Evolutionary conservation across 2,329 filamentous ascomycete genomes (phyloP), one percentile per base, ranked within the genome.

Genomic region (Claviceps purpurea): DNA sequence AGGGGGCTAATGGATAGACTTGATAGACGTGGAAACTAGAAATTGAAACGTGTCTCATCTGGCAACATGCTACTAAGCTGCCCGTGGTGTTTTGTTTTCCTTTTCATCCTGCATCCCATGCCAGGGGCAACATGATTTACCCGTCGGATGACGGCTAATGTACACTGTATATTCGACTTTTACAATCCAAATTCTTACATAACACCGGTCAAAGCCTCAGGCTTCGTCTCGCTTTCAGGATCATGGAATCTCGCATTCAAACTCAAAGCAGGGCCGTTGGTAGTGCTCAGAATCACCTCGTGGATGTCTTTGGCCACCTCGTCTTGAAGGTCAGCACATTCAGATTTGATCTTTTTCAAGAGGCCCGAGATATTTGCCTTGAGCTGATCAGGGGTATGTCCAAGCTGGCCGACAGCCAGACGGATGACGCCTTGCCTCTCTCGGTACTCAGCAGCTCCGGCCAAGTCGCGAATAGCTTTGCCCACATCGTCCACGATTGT

Each of bases 401-500:
- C 85, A 64, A 98, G 70, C 70, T 96, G 89, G 5, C 91, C 93
- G 56, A 98, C 79, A n/a, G 89, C 84, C 75, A 97, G 79, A 54
- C 90, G 78, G 52, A 98, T 80, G 34, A 93, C 87, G 16, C 89
- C 93, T 58, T 83, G 69, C 59, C 85, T 78, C 73, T 98, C 93
- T 64, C 89, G 82, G 71, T 95, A 98, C 59, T 90, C 82, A 50
- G 84, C 87, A 51, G 84, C 88, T 56, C 91, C 89, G 14, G 89
- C 81, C 69, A 95, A 82, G 58, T 91, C 87, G 61, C 79, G 80
- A 62, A 98, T 86, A 38, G 82, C 77, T n/a, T 74, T 68, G 51
- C 77, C 77, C 16, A 95, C 78, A 64, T 95, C 85, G 63, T 79
- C 84, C 24, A 95, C 89, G 52, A 98, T 86, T 0, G 93, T 97